Evolutionary conservation across 2,329 filamentous ascomycete species (phyloP), one percentile per base, ranked within the genome.

Genomic region (Exserohilum turcica): DNA sequence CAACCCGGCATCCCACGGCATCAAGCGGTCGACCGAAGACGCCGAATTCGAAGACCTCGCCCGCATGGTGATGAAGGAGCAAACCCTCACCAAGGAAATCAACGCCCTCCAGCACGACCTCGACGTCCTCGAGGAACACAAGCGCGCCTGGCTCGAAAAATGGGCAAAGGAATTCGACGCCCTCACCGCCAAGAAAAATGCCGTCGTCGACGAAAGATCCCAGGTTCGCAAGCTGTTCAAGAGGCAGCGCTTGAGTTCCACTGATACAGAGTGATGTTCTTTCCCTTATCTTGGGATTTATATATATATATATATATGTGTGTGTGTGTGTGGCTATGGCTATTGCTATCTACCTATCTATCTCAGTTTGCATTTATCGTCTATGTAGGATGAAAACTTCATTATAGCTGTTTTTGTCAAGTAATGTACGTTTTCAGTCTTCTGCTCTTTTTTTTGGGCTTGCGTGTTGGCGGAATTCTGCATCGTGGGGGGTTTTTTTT

Each of bases 21-120:
- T 36, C 16, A 59, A 58, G 27, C 55, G 55, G 19, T 49, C 55
- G 13, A 52, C 49, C 29, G 57, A 60, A 48, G 55, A 60, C 24
- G 52, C 38, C 9, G 27, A 54, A 10, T 54, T 59, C 18, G 52
- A 53, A 7, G 43, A 36, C 7, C 48, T 59, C 21, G 37, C 45
- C 9, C 35, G 47, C 18, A 24, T 48, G 6, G n/a, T 56, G 12
- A 19, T 29, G 19, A 27, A 56, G 27, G 49, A 61, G 16, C 33
- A 47, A n/a, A 32, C 37, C 0, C 43, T 61, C 3, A 61, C 58
- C 8, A 48, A 46, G 7, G 37, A 57, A 6, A 31, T 61, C 12
- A 54, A 54, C 8, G 16, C 33, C 3, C 21, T 59, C 5, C 52
- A 56, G 12, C 36, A 54, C 7, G 49, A 56, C 3, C 10, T 59